phyloP scores from a whole-genome alignment of 2,329 filamentous ascomycete genomes.

The Aplosporella prunicola region DNA sequence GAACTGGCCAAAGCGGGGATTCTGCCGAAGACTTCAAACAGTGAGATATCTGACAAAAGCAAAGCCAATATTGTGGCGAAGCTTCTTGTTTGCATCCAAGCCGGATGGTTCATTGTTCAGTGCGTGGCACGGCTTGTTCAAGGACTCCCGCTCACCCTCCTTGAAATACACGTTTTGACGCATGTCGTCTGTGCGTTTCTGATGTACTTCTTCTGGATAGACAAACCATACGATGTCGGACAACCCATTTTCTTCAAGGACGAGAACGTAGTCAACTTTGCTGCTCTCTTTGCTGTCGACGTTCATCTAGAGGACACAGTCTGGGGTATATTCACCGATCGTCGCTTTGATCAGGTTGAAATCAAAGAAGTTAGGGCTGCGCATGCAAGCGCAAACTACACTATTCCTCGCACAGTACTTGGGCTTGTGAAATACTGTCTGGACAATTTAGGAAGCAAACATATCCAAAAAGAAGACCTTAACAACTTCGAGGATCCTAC shows the following conservation, averaged over 20 bases:
- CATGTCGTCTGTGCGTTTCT: constrained; percentile 27
- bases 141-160: constrained; percentile 27
- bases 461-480: background rate
- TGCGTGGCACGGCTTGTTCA: constrained; percentile 23
- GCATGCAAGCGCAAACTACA: background rate
- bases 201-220: constrained; percentile 26
- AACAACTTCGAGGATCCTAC: background rate
- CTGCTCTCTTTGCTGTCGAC: constrained; percentile 13
- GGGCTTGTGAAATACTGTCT: background rate
- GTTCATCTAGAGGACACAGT: constrained; percentile 3
- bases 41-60: constrained; percentile 15
- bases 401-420: background rate
- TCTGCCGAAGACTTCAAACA: constrained; percentile 12
- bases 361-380: background rate
- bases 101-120: constrained; percentile 31
- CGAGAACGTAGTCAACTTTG: constrained; percentile 13
- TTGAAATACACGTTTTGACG: constrained; percentile 29
- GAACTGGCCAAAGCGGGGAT: constrained; percentile 14
- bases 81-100: constrained; percentile 28
- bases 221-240: constrained; percentile 24
- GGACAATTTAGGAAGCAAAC: background rate
- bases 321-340: background rate
- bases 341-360: background rate
- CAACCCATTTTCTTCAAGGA: constrained; percentile 12
- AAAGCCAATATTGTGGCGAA: constrained; percentile 18